Percentiles rank a stretch among this genome's conserved stretches.
These are phyloP conservation scores for Trapa bicornis DNA, from an alignment of 345 rosid species.

Conservation along the genomic window DNA sequence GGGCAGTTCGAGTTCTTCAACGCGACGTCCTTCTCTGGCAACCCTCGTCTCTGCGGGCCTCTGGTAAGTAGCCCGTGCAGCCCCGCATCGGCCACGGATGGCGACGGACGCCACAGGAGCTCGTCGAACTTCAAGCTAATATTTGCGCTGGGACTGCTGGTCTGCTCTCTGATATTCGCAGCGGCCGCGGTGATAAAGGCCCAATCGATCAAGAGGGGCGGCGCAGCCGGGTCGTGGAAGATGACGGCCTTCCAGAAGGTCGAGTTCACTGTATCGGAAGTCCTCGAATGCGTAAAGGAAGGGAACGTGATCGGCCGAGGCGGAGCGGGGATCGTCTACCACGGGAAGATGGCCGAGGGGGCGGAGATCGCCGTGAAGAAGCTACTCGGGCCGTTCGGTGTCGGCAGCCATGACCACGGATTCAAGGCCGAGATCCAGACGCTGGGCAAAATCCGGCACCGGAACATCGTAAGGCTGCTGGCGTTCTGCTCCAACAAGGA, in stretches of 20 bases:
- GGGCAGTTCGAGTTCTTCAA: slow-evolving; percentile 74
- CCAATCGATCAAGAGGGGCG: slow-evolving; percentile 20
- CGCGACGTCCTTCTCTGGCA: slow-evolving; percentile 68
- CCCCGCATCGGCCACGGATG: slow-evolving; percentile 19
- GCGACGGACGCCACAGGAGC: slow-evolving; percentile 14
- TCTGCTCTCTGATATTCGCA: slow-evolving; percentile 58
- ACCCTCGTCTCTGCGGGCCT: slow-evolving; percentile 76
- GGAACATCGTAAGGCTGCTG: slow-evolving; percentile 77
- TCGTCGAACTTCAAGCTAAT: slow-evolving; percentile 48
- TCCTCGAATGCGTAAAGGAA: slow-evolving; percentile 82
- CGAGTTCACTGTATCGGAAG: slow-evolving; percentile 53
- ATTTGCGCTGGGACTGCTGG: slow-evolving; percentile 60
- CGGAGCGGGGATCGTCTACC: slow-evolving; percentile 84
- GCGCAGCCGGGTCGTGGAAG: slow-evolving; percentile 52
- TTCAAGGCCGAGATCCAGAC: slow-evolving; percentile 83
- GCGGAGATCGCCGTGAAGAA: slow-evolving; percentile 81
- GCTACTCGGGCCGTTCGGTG: slow-evolving; percentile 42
- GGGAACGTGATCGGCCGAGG: slow-evolving; percentile 83
- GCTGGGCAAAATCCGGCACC: slow-evolving; percentile 72
- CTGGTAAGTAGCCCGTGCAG: slow-evolving; percentile 53
- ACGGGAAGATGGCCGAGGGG: slow-evolving; percentile 74
- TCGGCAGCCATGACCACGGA: slow-evolving; percentile 73
- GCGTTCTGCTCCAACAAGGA: slow-evolving; percentile 83
- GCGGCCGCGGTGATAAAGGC: slow-evolving; percentile 55
- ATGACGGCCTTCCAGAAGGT: slow-evolving; percentile 72